phyloP scores from a whole-genome alignment of 2,329 filamentous ascomycete species.

The Zymoseptoria crescenta region DNA sequence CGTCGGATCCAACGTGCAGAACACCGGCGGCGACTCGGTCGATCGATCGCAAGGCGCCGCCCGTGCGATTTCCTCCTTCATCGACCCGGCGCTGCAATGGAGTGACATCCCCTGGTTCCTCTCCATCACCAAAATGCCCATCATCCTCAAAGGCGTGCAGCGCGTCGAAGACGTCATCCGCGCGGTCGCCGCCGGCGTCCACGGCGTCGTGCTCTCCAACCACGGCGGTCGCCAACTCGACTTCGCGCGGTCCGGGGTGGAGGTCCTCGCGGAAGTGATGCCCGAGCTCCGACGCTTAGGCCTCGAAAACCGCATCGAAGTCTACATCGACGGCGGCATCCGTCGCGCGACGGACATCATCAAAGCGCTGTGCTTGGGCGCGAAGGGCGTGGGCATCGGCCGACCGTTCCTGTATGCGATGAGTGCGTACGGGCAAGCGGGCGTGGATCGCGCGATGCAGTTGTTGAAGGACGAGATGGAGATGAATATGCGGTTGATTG shows the following conservation, averaged over 20 bases:
- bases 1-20: slow-evolving; percentile 73
- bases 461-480: slow-evolving; percentile 73
- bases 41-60: slow-evolving; percentile 89
- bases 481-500: slow-evolving; percentile 97
- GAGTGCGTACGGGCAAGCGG: slow-evolving; percentile 78
- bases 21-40: slow-evolving; percentile 55
- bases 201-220: slow-evolving; percentile 90
- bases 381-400: slow-evolving; percentile 86
- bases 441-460: slow-evolving; percentile 87
- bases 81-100: slow-evolving; percentile 82
- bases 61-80: slow-evolving; percentile 90
- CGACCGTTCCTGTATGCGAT: slow-evolving; percentile 94
- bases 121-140: slow-evolving; percentile 85
- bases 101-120: slow-evolving; percentile 82
- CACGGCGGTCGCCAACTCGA: slow-evolving; percentile 94
- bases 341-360: slow-evolving; percentile 88
- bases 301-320: slow-evolving; percentile 62
- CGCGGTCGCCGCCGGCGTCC: slow-evolving; percentile 63
- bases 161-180: slow-evolving; percentile 88
- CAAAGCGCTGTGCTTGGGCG: slow-evolving; percentile 88
- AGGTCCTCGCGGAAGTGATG: slow-evolving; percentile 90
- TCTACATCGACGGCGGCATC: slow-evolving; percentile 86
- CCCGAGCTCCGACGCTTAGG: slow-evolving; percentile 63
- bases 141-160: slow-evolving; percentile 94
- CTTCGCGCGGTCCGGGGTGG: slow-evolving; percentile 78